Percentiles rank a stretch among this genome's conserved stretches.
These are phyloP conservation scores for Solanum sejunctum DNA, from an alignment of 257 asterid species.

Conservation along the genomic window DNA sequence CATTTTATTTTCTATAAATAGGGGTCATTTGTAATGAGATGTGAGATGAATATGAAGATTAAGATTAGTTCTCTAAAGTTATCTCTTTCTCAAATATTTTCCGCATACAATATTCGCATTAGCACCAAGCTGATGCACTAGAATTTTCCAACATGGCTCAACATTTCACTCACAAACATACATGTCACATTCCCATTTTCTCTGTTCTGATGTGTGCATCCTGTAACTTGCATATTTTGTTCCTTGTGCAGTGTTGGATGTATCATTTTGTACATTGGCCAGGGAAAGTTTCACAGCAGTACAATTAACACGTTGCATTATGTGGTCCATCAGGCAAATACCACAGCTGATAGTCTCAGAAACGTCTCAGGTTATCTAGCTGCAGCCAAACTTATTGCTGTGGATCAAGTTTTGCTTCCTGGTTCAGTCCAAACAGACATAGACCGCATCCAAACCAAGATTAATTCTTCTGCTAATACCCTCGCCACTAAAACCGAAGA, in stretches of 20 bases:
- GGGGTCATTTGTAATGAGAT: no score
- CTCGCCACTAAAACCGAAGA: slow-evolving; percentile 48
- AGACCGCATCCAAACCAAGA: slow-evolving; percentile 50
- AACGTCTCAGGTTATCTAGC: slow-evolving; percentile 65
- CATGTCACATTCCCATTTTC: background rate
- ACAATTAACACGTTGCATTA: slow-evolving; percentile 36
- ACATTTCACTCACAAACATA: background rate
- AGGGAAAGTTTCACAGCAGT: slow-evolving; percentile 47
- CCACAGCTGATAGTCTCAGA: slow-evolving; percentile 39
- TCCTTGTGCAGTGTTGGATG: slow-evolving; percentile 66
- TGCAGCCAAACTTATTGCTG: slow-evolving; percentile 56
- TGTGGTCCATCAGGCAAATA: slow-evolving; percentile 57
- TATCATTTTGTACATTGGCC: slow-evolving; percentile 50
- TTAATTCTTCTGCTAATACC: slow-evolving; percentile 61
- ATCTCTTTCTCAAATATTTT: no score
- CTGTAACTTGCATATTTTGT: background rate
- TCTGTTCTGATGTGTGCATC: background rate
- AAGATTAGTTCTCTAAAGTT: no score
- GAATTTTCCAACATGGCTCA: no score
- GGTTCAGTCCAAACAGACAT: slow-evolving; percentile 61
- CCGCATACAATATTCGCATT: no score
- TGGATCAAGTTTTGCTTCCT: slow-evolving; percentile 56
- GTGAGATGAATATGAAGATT: no score
- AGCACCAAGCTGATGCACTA: no score
- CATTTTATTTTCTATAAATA: no score